A percentile compares a stretch with the other conserved stretches of the same genome.
phyloP scores from a whole-genome alignment of 306 rosid species.

The Morella rubra region DNA sequence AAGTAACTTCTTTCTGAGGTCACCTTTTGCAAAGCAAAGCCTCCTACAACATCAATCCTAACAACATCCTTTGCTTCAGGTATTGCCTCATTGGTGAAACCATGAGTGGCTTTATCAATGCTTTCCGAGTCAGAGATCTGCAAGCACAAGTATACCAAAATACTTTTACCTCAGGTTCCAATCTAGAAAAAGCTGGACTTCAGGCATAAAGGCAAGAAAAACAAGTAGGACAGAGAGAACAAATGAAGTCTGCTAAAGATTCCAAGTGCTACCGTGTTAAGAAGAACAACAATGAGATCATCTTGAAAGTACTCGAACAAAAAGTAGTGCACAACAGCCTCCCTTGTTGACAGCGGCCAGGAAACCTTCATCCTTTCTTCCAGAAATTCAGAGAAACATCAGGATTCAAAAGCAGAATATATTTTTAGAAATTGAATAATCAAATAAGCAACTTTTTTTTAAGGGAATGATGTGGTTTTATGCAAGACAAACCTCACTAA shows the following conservation, averaged over 20 bases:
- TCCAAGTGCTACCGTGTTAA: conserved; percentile 65
- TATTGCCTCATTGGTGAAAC: conserved; percentile 52
- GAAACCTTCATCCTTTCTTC: conserved; percentile 91
- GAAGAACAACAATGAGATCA: conserved; percentile 67
- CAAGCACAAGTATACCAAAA: conserved; percentile 24
- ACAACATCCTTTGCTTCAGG: conserved; percentile 68
- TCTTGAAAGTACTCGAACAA: conserved; percentile 85
- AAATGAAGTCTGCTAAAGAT: background rate
- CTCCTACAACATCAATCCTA: conserved; percentile 88
- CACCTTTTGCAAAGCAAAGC: conserved; percentile 91
- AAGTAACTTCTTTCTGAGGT: conserved; percentile 80
- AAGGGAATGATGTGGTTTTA: conserved; percentile 4
- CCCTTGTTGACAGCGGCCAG: conserved; percentile 94
- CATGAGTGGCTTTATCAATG: conserved; percentile 37
- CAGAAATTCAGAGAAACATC: conserved; percentile 54
- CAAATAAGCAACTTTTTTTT: background rate
- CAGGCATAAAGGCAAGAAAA: background rate
- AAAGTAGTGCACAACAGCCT: conserved; percentile 72
- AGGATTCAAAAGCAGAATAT: conserved; percentile 33
- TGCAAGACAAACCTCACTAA: conserved; percentile 71
- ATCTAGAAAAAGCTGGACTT: conserved; percentile 1
- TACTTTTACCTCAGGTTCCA: conserved; percentile 25
- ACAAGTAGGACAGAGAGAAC: background rate
- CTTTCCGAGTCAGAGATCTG: conserved; percentile 59
- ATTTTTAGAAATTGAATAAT: conserved; percentile 5